Evolutionary conservation across 371 early-diverging fungal species (phyloP).

Genomic region (Haplosporangium sp.): DNA sequence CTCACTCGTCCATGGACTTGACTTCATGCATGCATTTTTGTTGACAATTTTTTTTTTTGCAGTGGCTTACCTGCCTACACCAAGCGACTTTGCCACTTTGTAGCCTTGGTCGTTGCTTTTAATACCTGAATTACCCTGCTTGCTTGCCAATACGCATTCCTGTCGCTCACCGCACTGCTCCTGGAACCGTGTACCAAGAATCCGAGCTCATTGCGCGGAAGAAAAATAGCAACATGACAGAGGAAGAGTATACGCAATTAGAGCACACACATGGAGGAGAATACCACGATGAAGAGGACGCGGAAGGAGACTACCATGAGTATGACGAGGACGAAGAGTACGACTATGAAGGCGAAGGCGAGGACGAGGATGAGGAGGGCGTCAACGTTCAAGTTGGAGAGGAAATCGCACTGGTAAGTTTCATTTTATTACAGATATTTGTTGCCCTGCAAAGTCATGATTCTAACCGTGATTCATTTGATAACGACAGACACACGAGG

Average conservation of each 20-base stretch:
- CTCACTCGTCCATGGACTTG: too few relatives aligned
- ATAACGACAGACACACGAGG: slow-evolving; percentile 48
- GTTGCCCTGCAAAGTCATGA: not conserved
- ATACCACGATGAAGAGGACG: slow-evolving; percentile 11
- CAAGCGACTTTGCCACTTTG: not conserved
- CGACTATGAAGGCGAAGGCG: slow-evolving; percentile 13
- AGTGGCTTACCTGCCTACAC: not conserved
- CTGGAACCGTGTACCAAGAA: too few relatives aligned
- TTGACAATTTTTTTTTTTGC: slow-evolving; percentile 1
- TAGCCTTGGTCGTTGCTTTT: too few relatives aligned
- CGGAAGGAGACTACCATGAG: slow-evolving; percentile 15
- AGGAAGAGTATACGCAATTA: not conserved
- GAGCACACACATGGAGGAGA: not conserved
- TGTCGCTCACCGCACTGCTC: too few relatives aligned
- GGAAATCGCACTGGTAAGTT: slow-evolving; percentile 26
- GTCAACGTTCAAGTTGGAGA: slow-evolving; percentile 20
- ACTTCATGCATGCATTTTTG: not conserved
- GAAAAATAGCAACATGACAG: not conserved
- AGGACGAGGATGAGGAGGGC: slow-evolving; percentile 10
- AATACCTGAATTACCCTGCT: too few relatives aligned
- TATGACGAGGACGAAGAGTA: slow-evolving; percentile 4
- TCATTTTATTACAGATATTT: not conserved
- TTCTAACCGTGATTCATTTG: too few relatives aligned
- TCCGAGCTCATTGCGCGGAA: too few relatives aligned
- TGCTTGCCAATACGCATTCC: too few relatives aligned